Base-by-base conservation (phyloP, 2,329 filamentous ascomycete species). In the Penicillium sclerotiorum region DNA sequence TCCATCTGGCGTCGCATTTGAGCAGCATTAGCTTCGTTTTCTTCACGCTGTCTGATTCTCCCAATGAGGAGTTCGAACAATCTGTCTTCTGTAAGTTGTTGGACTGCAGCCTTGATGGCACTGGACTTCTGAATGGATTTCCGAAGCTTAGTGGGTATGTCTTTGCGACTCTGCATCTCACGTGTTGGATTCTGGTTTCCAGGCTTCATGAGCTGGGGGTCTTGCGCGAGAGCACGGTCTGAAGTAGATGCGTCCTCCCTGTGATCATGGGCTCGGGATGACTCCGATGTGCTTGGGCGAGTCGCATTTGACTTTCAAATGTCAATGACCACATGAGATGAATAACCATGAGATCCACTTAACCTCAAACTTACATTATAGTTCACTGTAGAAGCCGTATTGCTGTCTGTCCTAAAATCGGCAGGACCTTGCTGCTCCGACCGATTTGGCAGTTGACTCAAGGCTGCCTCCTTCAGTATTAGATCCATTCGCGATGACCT, bases 51-150 rank as follows among this genome's bases (percentile, higher is more conserved):
- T 35, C 57, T 71, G 18, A 73, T 56, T 38, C 53, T 68, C 17
- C 45, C 49, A 17, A 72, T 69, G 2, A 73, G 52, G 25, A 72
- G 60, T 21, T 69, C 62, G 23, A 72, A 72, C 6, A 73, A 50
- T 25, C 62, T 62, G 23, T 72, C 66, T 45, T 73, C 70, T 8
- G 64, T 64, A 1, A 68, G 46, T 9, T 61, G 48, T 5, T 41
- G 45, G 15, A 33, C 4, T 2, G 20, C 39, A 8, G 9, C 23
- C 8, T 13, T 41, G 11, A 18, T 12, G 15, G 30, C 11, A 20
- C 13, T 36, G 9, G 28, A 15, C 8, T 11, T 41, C 13, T 43
- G 45, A n/a, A n/a, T n/a, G n/a, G n/a, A n/a, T 18, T 17, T 11
- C 33, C 22, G 8, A 27, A 9, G 2, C n/a, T n/a, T n/a, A n/a